phyloP scores from a whole-genome alignment of 2,329 filamentous ascomycete species.

The Hypoxylon sp. region DNA sequence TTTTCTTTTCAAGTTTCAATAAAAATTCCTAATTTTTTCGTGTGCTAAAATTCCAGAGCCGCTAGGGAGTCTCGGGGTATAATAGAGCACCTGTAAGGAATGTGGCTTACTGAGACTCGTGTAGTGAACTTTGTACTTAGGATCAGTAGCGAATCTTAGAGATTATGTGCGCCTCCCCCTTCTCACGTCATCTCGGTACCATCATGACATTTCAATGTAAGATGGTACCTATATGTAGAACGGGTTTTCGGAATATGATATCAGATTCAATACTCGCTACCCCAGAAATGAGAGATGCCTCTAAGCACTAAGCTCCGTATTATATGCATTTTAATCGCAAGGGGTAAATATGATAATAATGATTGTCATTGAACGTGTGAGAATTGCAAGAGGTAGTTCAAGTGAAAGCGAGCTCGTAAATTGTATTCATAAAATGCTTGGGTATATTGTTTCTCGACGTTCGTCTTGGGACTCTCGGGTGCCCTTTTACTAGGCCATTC shows the following conservation, averaged over 20 bases:
- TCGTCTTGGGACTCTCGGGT: slow-evolving; percentile 1
- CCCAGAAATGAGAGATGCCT: not conserved
- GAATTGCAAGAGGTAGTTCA: not conserved
- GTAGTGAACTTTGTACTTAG: not conserved
- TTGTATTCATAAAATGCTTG: slow-evolving; percentile 1
- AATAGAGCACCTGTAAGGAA: not conserved
- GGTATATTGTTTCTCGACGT: slow-evolving; percentile 18
- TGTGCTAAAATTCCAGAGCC: slow-evolving; percentile 11
- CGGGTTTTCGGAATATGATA: slow-evolving; percentile 6
- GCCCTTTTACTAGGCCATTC: slow-evolving; percentile 13
- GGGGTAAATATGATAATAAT: not conserved
- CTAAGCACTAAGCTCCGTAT: not conserved
- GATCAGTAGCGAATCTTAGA: not conserved
- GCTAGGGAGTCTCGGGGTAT: not conserved
- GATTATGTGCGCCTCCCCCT: slow-evolving; percentile 1
- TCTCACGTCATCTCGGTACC: slow-evolving; percentile 21
- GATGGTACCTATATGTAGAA: not conserved
- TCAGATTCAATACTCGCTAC: slow-evolving; percentile 3
- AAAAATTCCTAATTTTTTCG: not conserved
- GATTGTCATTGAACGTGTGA: not conserved
- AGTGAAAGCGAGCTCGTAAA: not conserved
- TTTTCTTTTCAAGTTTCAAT: slow-evolving; percentile 8
- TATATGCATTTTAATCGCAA: slow-evolving; percentile 9
- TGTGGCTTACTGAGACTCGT: slow-evolving; percentile 9
- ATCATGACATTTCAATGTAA: slow-evolving; percentile 6